Evolutionary conservation across 2,329 filamentous ascomycete species (phyloP).

Genomic region (Pestalotiopsis sp.): DNA sequence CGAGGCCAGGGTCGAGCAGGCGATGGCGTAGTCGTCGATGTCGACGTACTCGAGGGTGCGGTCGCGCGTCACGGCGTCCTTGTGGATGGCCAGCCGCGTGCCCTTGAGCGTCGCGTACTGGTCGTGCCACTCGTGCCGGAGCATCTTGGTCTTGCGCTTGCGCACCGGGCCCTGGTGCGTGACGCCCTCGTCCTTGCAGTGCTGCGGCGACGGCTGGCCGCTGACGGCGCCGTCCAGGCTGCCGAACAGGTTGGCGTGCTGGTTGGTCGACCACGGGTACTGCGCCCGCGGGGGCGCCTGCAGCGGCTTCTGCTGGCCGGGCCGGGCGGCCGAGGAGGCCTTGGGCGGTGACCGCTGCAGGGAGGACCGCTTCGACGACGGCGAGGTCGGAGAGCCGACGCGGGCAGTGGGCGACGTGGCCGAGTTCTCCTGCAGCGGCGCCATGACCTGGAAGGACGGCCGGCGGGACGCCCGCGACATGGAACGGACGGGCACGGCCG

Average conservation of each 20-base stretch:
- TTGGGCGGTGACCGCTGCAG: conserved; percentile 32
- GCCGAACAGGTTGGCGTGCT: conserved; percentile 35
- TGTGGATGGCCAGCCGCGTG: conserved; percentile 76
- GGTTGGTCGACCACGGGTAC: conserved; percentile 59
- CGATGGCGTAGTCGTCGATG: conserved; percentile 86
- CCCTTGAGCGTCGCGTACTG: conserved; percentile 86
- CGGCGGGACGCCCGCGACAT: conserved; percentile 63
- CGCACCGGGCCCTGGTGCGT: conserved; percentile 88
- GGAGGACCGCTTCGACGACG: conserved; percentile 33
- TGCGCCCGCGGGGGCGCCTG: conserved; percentile 57
- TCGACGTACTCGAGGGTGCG: conserved; percentile 78
- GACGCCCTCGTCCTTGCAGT: conserved; percentile 48
- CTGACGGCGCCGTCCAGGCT: conserved; percentile 31
- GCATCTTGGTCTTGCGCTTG: conserved; percentile 86
- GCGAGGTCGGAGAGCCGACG: conserved; percentile 29
- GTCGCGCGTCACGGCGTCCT: conserved; percentile 50
- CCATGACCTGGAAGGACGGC: conserved; percentile 70
- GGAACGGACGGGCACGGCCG: conserved; percentile 40
- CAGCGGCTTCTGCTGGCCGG: conserved; percentile 41
- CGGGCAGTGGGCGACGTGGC: conserved; percentile 40
- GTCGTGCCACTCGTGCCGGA: conserved; percentile 92
- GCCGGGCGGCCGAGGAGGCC: conserved; percentile 28
- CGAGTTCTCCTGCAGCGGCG: conserved; percentile 68
- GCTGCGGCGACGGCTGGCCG: not conserved
- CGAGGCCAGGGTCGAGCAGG: conserved; percentile 74